Percentiles rank a stretch among this genome's conserved stretches.
These are phyloP conservation scores for Ilyonectria sp. DNA, from an alignment of 2,329 filamentous ascomycete genomes.

Conservation along the genomic window DNA sequence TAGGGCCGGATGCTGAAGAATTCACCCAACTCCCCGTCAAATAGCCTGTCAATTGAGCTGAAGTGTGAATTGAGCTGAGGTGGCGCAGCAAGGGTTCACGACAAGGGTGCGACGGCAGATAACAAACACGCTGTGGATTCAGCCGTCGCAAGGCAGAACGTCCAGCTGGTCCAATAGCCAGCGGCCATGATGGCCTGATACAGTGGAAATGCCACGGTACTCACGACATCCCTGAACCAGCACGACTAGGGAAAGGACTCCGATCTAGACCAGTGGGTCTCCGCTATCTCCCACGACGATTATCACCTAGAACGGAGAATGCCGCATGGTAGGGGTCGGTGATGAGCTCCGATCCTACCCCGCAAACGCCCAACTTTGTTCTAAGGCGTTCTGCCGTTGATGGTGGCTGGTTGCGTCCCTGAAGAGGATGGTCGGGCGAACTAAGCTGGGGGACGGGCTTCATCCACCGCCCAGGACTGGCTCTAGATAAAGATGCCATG, in stretches of 20 bases:
- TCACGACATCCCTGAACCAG: not conserved
- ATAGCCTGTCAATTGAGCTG: no score
- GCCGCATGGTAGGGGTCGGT: slow-evolving; percentile 7
- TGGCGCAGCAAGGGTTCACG: no score
- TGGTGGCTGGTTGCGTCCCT: not conserved
- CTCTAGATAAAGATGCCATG: not conserved
- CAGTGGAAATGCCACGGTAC: no score
- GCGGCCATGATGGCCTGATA: no score
- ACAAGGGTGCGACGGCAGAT: no score
- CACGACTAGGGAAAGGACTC: not conserved
- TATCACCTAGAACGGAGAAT: not conserved
- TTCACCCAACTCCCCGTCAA: no score
- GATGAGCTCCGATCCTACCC: slow-evolving; percentile 10
- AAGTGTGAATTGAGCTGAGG: no score
- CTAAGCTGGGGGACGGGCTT: not conserved
- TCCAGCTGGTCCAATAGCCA: not conserved
- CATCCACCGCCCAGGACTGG: not conserved
- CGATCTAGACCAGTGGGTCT: not conserved
- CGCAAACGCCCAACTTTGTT: not conserved
- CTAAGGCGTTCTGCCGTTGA: not conserved
- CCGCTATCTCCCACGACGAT: not conserved
- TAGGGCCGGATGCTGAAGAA: no score
- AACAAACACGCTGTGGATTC: no score
- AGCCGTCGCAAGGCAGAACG: not conserved
- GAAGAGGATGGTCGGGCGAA: not conserved